Conservation (phyloP, 768 basidiomycete genomes). For the Lactarius pseudohatsudake region DNA sequence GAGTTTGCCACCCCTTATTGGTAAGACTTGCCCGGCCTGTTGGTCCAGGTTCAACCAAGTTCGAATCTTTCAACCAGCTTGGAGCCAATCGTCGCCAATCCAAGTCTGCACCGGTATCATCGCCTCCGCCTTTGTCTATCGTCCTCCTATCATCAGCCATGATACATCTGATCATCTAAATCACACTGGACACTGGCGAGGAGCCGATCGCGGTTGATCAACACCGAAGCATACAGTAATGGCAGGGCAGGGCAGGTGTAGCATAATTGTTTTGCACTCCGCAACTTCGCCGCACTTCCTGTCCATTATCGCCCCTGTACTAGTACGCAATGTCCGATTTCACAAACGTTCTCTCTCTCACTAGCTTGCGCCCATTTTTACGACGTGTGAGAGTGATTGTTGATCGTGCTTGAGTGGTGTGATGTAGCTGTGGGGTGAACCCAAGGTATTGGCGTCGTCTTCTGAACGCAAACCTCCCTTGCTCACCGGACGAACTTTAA, state of each 20-base stretch:
- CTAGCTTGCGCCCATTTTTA: background rate
- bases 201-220: constrained; percentile 15
- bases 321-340: background rate
- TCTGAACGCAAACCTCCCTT: constrained; percentile 1
- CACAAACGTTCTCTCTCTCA: background rate
- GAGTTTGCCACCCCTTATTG: constrained; percentile 10
- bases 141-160: background rate
- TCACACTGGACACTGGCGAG: background rate
- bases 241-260: background rate
- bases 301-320: background rate
- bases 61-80: constrained; percentile 5
- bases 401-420: constrained; percentile 2
- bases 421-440: background rate
- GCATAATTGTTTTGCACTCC: background rate
- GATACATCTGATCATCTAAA: constrained; percentile 17
- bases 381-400: background rate
- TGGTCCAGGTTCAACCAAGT: constrained; percentile 18
- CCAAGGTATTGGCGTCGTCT: constrained; percentile 9
- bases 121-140: background rate
- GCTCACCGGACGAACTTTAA: constrained; percentile 8
- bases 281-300: background rate
- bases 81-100: constrained; percentile 1
- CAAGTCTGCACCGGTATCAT: background rate
- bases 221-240: background rate
- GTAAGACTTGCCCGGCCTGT: background rate